Base-by-base conservation (phyloP, 768 basidiomycete species). In the Tylopilus rubrobrunneus region DNA sequence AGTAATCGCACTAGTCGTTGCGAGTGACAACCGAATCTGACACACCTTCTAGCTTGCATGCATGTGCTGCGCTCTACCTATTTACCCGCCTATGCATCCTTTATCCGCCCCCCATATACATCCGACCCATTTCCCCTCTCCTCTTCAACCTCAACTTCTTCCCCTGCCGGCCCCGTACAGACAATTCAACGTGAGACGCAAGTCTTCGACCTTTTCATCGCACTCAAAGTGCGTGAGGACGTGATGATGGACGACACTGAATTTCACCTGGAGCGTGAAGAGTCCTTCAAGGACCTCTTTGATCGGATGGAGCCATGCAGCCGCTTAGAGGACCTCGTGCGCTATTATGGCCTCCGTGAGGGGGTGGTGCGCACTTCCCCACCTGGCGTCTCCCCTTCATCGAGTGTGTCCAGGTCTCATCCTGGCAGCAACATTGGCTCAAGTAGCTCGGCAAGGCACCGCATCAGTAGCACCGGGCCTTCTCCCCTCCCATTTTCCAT, bases 161-260 rank as follows among this genome's bases (percentile, higher is more conserved):
- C 65, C 42, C 28, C 56, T 11, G 39, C 56, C 25, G 59, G 56
- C n/a, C 59, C 72, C 0, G 61, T 81, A 6, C 71, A 74, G 21
- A 75, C 78, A 29, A 45, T 78, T 33, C 89, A 91, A 62, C 82
- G 89, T 56, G 90, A 92, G 65, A 89, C 89, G 0, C 69, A 72
- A 51, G 78, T 86, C 17, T 79, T 93, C 21, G 91, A 93, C 73
- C 77, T 78, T 53, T 92, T 88, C 75, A 86, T 93, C 45, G 81
- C 83, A 4, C 79, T 92, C 62, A 88, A 87, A 69, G 85, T 88
- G 49, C 82, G 81, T 21, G 86, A 92, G 64, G 91, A 92, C 69
- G 78, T 91, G 42, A 84, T 85, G 76, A 73, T 77, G 39, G 89
- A 91, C 68, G 86, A 89, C 45, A 77, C 79, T 2, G 82, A 83